Evolutionary conservation across 106 monocot genomes (phyloP).

Genomic region (Phalaenopsis aphrodite): DNA sequence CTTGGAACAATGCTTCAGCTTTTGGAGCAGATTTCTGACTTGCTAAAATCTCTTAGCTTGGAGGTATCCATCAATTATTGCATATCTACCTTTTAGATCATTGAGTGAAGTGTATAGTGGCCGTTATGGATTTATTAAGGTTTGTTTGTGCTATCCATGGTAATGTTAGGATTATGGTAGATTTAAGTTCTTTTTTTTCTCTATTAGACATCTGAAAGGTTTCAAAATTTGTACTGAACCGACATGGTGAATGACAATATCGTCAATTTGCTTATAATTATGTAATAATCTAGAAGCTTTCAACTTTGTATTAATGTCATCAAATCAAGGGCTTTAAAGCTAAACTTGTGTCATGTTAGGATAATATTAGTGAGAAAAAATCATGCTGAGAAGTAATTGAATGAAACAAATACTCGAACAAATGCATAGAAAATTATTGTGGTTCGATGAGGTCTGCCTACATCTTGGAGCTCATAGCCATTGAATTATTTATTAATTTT

Average conservation of each 20-base stretch:
- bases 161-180: not conserved
- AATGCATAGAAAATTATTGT: too few relatives aligned
- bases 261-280: not conserved
- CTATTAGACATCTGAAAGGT: not conserved
- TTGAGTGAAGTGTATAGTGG: not conserved
- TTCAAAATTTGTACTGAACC: not conserved
- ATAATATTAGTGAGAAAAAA: not conserved
- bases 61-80: slow-evolving; percentile 30
- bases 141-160: not conserved
- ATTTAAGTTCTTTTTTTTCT: not conserved
- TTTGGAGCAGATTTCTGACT: slow-evolving; percentile 54
- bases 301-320: not conserved
- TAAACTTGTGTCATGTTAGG: not conserved
- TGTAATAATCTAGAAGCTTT: not conserved
- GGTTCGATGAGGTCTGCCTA: too few relatives aligned
- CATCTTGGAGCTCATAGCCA: too few relatives aligned
- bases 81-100: too few relatives aligned
- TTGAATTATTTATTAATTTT: too few relatives aligned
- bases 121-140: not conserved
- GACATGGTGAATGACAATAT: not conserved
- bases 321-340: not conserved
- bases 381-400: too few relatives aligned
- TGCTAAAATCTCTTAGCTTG: slow-evolving; percentile 41
- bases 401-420: too few relatives aligned
- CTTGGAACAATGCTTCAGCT: slow-evolving; percentile 52